These are phyloP conservation scores for Tephrocybe sp. DNA, from an alignment of 768 basidiomycete species.

Conservation along the genomic window DNA sequence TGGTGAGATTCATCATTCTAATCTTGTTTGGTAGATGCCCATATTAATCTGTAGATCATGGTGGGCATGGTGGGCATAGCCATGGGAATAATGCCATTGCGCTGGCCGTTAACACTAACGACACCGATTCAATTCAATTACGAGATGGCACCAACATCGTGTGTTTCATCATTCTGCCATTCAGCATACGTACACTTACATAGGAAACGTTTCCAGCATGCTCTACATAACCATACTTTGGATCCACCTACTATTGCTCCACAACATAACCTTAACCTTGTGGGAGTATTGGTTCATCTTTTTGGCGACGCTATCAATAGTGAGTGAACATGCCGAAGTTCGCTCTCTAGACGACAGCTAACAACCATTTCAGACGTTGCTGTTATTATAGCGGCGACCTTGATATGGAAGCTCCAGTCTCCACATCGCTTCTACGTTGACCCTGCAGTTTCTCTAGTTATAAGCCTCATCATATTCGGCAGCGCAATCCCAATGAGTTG, in stretches of 20 bases:
- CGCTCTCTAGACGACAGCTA: not conserved
- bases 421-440: constrained; percentile 51
- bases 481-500: constrained; percentile 52
- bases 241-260: constrained; percentile 31
- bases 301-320: constrained; percentile 54
- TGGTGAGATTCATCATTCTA: constrained; percentile 23
- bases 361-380: constrained; percentile 32
- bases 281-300: constrained; percentile 49
- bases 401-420: constrained; percentile 46
- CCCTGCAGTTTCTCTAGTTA: constrained; percentile 47
- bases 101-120: not conserved
- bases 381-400: constrained; percentile 47
- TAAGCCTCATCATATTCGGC: constrained; percentile 50
- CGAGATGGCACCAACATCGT: constrained; percentile 27
- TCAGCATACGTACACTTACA: not conserved
- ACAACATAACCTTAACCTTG: constrained; percentile 41
- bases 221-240: constrained; percentile 44
- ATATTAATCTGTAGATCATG: constrained; percentile 30
- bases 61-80: constrained; percentile 29
- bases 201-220: constrained; percentile 32
- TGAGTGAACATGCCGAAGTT: constrained; percentile 21
- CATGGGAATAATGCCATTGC: constrained; percentile 25
- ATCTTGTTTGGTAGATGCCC: not conserved
- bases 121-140: constrained; percentile 13
- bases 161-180: constrained; percentile 7